Base-by-base conservation (phyloP, 306 rosid genomes). In the Echinosophora koreensis region DNA sequence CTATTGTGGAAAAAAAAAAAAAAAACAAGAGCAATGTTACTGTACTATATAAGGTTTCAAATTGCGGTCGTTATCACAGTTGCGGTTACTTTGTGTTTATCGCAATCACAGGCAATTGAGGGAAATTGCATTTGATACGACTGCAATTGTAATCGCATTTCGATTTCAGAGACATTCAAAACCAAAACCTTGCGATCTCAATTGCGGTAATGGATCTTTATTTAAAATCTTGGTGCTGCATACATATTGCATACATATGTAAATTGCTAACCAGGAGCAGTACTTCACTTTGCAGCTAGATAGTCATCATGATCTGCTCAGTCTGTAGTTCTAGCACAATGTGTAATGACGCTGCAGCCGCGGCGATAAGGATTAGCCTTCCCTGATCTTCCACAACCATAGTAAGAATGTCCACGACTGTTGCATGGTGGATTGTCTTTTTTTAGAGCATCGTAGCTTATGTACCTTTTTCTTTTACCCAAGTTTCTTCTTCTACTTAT, bases 381-480 rank as follows among this genome's bases (percentile, higher is more conserved):
- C 1, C 51, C 66, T 3, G 72, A 27, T 4, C 30, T 30, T 17
- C 71, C 66, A 56, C 92, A 88, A 61, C 78, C 77, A 55, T 90
- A 90, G 70, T 90, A 90, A 13, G 95, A 90, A 3, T 6, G 11
- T 30, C 92, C 95, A 0, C 87, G 89, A 7, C 16, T 18, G 0
- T 50, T 6, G 17, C 87, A 84, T 3, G 92, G 92, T 5, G 80
- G 46, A 0, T 9, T 22, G 17, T 88, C 66, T 8, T 60, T 50
- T 59, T 27, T 81, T 0, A 90, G 69, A 41, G 90, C 95, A 13
- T 70, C 82, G 14, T 88, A 86, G 57, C 88, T 72, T 32, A 88
- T 83, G 72, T 16, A 88, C 71, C 60, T 70, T 2, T n/a, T 11
- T 0, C 11, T 15, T 5, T 51, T 18, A 1, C 47, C 59, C 9